Percentiles rank a stretch among this genome's conserved stretches.
These are phyloP conservation scores for Aspergillus diversus DNA, from an alignment of 495 filamentous ascomycete species.

Conservation along the genomic window DNA sequence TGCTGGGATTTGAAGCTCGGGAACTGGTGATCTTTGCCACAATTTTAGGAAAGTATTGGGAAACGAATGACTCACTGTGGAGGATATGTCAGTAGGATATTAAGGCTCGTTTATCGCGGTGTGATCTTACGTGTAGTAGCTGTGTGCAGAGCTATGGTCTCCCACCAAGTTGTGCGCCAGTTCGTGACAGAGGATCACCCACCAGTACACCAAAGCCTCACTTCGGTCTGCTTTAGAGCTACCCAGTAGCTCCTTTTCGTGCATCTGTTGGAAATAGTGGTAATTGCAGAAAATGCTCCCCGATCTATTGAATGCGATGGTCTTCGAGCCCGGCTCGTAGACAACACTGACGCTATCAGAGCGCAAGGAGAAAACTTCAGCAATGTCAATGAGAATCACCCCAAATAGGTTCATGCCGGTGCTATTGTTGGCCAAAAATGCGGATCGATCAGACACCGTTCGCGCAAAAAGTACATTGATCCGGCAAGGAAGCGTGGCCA, in stretches of 20 bases:
- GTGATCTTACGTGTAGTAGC: slow-evolving; percentile 66
- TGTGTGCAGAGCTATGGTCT: slow-evolving; percentile 80
- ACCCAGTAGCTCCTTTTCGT: slow-evolving; percentile 54
- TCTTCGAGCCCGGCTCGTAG: slow-evolving; percentile 75
- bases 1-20: neutral
- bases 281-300: slow-evolving; percentile 94
- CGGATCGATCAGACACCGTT: slow-evolving; percentile 48
- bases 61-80: slow-evolving; percentile 49
- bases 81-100: slow-evolving; percentile 21
- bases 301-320: slow-evolving; percentile 89
- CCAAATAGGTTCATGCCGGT: slow-evolving; percentile 71
- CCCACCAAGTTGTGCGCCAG: slow-evolving; percentile 88
- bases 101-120: neutral
- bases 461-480: slow-evolving; percentile 75
- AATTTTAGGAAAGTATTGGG: slow-evolving; percentile 57
- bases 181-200: slow-evolving; percentile 88
- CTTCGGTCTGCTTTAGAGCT: slow-evolving; percentile 47
- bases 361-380: slow-evolving; percentile 67
- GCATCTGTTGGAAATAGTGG: slow-evolving; percentile 80
- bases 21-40: slow-evolving; percentile 40
- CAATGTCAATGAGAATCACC: slow-evolving; percentile 68
- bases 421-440: slow-evolving; percentile 66
- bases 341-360: slow-evolving; percentile 75
- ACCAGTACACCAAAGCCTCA: slow-evolving; percentile 86
- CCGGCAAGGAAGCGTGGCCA: slow-evolving; percentile 68